Percentiles rank a stretch among this genome's conserved stretches.
These are phyloP conservation scores for Candida tallmaniae DNA, from an alignment of 805 yeast genomes.

Conservation along the genomic window DNA sequence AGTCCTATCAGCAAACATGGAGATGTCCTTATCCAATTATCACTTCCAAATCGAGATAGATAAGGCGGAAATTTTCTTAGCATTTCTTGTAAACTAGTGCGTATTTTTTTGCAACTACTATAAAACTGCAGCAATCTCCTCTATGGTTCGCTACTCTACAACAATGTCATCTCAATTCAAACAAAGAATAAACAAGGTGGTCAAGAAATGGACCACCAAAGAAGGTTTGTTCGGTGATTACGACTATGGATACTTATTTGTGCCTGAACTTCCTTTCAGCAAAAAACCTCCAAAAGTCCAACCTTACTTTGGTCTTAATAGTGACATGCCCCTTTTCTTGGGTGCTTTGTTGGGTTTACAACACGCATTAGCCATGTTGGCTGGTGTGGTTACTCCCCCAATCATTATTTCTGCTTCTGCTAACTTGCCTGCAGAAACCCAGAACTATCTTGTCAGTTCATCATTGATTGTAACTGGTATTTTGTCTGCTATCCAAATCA, in stretches of 20 bases:
- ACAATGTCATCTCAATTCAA: too few species aligned
- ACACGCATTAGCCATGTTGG: slow-evolving; percentile 84
- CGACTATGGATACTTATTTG: slow-evolving; percentile 72
- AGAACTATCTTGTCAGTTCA: slow-evolving; percentile 32
- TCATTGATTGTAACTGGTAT: slow-evolving; percentile 38
- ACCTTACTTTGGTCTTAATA: slow-evolving; percentile 77
- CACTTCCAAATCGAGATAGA: too few species aligned
- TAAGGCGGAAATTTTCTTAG: too few species aligned
- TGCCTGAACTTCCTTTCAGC: slow-evolving; percentile 70
- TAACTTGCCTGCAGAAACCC: slow-evolving; percentile 42
- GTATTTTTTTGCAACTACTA: too few species aligned
- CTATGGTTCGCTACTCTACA: too few species aligned
- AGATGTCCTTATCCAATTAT: too few species aligned
- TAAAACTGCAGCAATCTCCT: too few species aligned
- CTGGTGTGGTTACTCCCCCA: slow-evolving; percentile 87
- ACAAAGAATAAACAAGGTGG: background rate
- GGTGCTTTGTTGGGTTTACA: slow-evolving; percentile 79
- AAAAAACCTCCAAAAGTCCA: slow-evolving; percentile 45
- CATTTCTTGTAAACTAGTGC: too few species aligned
- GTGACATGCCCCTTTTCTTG: slow-evolving; percentile 72
- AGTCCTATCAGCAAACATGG: too few species aligned
- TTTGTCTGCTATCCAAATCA: slow-evolving; percentile 56
- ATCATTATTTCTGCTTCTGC: slow-evolving; percentile 63
- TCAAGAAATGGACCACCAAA: slow-evolving; percentile 55
- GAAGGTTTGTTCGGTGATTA: slow-evolving; percentile 83